Evolutionary conservation across 371 early-diverging fungal species (phyloP).

Genomic region (Mortierella sp.): DNA sequence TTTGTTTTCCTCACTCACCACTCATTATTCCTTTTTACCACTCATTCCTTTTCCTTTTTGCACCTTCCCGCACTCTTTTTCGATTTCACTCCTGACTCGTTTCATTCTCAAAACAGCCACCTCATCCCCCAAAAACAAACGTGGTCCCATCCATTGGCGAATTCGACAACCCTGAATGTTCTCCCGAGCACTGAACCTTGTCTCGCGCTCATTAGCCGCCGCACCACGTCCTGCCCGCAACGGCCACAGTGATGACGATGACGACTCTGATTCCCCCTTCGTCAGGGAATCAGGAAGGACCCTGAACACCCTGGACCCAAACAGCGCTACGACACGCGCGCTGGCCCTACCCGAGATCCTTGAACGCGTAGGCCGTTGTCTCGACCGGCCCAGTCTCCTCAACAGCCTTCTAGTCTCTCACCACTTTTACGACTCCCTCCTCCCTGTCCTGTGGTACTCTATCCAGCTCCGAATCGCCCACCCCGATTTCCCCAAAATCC

Average conservation of each 20-base stretch:
- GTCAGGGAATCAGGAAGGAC: neutral
- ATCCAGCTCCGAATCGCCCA: neutral
- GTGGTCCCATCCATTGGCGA: no score
- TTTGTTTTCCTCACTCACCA: no score
- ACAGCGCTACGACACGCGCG: neutral
- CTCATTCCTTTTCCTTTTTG: neutral
- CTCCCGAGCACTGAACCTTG: neutral
- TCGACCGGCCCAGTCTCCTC: neutral
- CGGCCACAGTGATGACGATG: neutral
- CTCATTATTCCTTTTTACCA: no score
- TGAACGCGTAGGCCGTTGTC: neutral
- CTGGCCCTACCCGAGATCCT: constrained; percentile 20
- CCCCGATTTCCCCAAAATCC: neutral
- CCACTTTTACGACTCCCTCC: constrained; percentile 4
- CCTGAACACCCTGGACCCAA: neutral
- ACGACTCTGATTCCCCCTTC: neutral
- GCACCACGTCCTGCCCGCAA: neutral
- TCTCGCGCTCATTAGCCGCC: neutral
- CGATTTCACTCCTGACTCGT: no score
- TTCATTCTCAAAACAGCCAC: no score
- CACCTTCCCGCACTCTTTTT: no score
- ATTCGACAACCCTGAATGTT: neutral
- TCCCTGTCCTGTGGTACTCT: constrained; percentile 3
- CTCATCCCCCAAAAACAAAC: no score
- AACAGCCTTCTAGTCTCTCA: constrained; percentile 13